phyloP scores from a whole-genome alignment of 352 stramenopile species.

The Pythium insidiosum region DNA sequence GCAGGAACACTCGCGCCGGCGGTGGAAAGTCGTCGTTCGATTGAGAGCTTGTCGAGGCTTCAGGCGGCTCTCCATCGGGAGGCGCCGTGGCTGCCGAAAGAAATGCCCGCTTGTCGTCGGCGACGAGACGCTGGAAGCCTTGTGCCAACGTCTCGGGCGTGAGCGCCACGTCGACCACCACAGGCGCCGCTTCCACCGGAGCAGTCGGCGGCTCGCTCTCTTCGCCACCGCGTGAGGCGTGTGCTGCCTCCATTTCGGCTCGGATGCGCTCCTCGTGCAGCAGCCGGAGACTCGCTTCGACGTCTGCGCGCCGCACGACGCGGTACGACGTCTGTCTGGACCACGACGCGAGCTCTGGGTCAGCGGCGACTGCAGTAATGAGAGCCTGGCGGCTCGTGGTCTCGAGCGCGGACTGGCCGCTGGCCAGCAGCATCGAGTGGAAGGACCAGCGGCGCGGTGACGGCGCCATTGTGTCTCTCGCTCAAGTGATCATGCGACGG shows the following conservation, averaged over 20 bases:
- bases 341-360: slow-evolving; percentile 21
- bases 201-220: background rate
- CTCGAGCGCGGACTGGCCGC: slow-evolving; percentile 27
- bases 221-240: background rate
- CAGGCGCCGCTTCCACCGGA: background rate
- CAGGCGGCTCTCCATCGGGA: background rate
- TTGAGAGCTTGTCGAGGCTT: too few species aligned
- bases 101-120: slow-evolving; percentile 32
- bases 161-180: background rate
- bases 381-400: slow-evolving; percentile 18
- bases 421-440: slow-evolving; percentile 36
- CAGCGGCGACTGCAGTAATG: slow-evolving; percentile 13
- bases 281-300: slow-evolving; percentile 20
- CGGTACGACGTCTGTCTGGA: slow-evolving; percentile 26
- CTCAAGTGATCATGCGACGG: too few species aligned
- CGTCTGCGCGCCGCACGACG: slow-evolving; percentile 26
- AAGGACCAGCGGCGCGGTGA: slow-evolving; percentile 26
- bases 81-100: background rate
- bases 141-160: slow-evolving; percentile 21
- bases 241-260: background rate
- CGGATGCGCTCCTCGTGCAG: slow-evolving; percentile 8
- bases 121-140: slow-evolving; percentile 44
- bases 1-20: slow-evolving; percentile 39
- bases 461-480: background rate
- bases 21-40: too few species aligned